Evolutionary conservation across 768 basidiomycete species (phyloP).

Genomic region (Infundibulicybe gibba): DNA sequence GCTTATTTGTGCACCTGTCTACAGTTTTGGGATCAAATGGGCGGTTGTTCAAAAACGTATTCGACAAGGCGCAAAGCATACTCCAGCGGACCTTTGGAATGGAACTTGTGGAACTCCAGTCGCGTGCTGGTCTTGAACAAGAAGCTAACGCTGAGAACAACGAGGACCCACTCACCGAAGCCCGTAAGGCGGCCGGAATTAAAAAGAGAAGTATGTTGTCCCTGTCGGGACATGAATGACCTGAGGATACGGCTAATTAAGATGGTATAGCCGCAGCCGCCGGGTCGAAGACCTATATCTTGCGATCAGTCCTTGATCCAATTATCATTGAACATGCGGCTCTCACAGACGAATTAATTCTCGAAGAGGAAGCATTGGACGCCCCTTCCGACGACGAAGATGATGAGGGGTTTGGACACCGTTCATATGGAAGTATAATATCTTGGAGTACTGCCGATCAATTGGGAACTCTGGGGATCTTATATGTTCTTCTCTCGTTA

Average conservation of each 20-base stretch:
- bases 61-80: conserved; percentile 59
- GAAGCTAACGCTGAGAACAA: conserved; percentile 34
- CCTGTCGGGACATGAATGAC: not conserved
- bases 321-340: conserved; percentile 60
- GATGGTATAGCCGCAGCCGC: conserved; percentile 39
- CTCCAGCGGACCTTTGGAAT: conserved; percentile 71
- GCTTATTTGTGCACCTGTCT: not conserved
- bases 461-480: conserved; percentile 64
- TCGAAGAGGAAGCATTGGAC: conserved; percentile 43
- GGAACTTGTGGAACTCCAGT: conserved; percentile 78
- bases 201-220: conserved; percentile 60
- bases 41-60: conserved; percentile 63
- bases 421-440: conserved; percentile 64
- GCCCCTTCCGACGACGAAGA: conserved; percentile 47
- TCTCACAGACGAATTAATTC: conserved; percentile 48
- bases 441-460: conserved; percentile 71
- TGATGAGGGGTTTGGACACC: conserved; percentile 33
- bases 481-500: conserved; percentile 79
- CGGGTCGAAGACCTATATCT: conserved; percentile 78
- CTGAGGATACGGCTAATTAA: not conserved
- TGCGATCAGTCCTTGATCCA: conserved; percentile 70
- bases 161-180: conserved; percentile 40
- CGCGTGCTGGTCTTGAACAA: conserved; percentile 52
- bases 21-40: conserved; percentile 35
- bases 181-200: conserved; percentile 46